Base-by-base conservation (phyloP, 192 early-diverging fungal species). In the Podila clonocystis region DNA sequence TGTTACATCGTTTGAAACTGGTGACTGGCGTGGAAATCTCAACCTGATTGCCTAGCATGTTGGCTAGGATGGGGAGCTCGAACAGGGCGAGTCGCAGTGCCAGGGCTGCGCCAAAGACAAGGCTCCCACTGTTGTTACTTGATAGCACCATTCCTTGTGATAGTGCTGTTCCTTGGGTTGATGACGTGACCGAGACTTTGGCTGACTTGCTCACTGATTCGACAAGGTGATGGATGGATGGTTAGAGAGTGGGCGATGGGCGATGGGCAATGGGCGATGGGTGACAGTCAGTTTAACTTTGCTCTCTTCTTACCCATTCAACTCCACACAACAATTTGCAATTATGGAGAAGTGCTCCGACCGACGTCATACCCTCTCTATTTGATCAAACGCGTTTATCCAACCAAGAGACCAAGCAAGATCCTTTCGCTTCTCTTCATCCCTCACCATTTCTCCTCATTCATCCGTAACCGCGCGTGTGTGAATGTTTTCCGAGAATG, bases 11-110 rank as follows among this genome's bases (percentile, higher is more conserved):
- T 73, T 94, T 96, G 82, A 89, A 97, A 72, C 93, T 93, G 2
- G 96, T 96, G 34, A 96, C 87, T 0, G 97, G 96, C 28, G 97
- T 98, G 11, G 91, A 82, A 8, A 95, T 87, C 86, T 98, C 96
- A 9, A 93, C 92, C 29, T 89, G 88, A 12, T 84, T 75, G 0
- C 80, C 70, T 28, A 95, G 83, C 9, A 82, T 76, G 20, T 68
- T 63, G 17, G 87, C 63, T 0, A 92, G 82, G 55, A 58, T 77
- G 71, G 85, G 88, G 20, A 82, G 67, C 50, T 75, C 86, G 64
- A 83, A 90, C 19, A 88, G 70, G 1, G 79, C 69, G 12, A 90
- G 67, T 11, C 89, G 82, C 24, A 85, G 41, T 24, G 68, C 65
- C 45, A 88, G 70, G 22, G 88, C 85, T 5, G 62, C 31, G 30